Evolutionary conservation across 2,329 filamentous ascomycete species (phyloP), one percentile per base, ranked within the genome.

Genomic region (Ascochyta fabae): DNA sequence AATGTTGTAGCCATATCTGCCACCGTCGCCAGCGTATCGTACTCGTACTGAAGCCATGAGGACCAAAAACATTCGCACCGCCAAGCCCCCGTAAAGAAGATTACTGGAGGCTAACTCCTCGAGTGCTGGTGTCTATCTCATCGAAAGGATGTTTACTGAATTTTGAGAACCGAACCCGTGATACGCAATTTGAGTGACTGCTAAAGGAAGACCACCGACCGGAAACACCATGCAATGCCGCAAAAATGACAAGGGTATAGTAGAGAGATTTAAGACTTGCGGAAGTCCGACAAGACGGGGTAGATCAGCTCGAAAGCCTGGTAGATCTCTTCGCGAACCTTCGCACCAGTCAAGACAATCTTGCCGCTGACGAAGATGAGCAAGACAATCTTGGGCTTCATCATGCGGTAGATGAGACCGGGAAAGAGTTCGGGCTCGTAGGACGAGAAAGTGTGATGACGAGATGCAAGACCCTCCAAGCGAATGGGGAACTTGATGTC

Each of bases 401-500:
- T 97, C 95, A 99, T 99, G 77, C 95, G 92, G 81, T 99, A 99
- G 80, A 99, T 99, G 48, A 99, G 88, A 86, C 95, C 95, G 72
- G 95, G 95, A 86, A 98, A 99, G 77, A 99, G 79, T 76, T 99
- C 95, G 66, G 95, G 95, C 79, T 99, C 95, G 79, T 99, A 99
- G 54, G 93, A 97, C 36, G 69, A 72, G 72, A 98, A 99, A 81
- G 96, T 96, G 84, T 98, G 94, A 85, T 99, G 95, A 80, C 93
- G 92, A 67, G 90, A 95, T 15, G 95, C 95, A 75, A 99, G 83
- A 79, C 95, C 95, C 77, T 98, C 95, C 56, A 99, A 84, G 66
- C 95, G 92, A 69, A 99, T 97, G 49, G 95, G 95, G 81, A 99
- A 99, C 84, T 97, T 97, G 84, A 99, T 97, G 76, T 99, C 95